Evolutionary conservation across 148 eudicot species (phyloP), one percentile per base, ranked within the genome.

Genomic region (Beta vulgaris): DNA sequence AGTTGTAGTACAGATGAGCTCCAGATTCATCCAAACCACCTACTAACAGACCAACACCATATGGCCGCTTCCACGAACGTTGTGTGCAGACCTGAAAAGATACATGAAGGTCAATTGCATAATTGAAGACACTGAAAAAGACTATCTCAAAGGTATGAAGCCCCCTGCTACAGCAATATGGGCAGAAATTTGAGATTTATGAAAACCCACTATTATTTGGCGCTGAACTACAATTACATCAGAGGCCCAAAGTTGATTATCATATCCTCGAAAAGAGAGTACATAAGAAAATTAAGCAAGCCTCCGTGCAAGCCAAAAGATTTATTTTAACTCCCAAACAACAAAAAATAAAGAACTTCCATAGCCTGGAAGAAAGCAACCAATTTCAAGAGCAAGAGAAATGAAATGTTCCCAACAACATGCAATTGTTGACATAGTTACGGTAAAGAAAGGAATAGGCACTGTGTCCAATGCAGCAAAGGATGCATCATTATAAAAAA

Each of bases 31-130:
- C 98, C 79, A 95, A 84, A 36, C 98, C 98, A 46, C 89, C 98
- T 26, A 95, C 96, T 76, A 95, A 88, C 42, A 95, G 78, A 57
- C 98, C 98, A 55, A 95, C 97, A 70, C 98, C 97, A 68, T 90
- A 95, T n/a, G 98, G 98, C 54, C 98, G 91, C 77, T 95, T 95
- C 98, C 98, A 95, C 31, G 98, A 92, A 39, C 96, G 93, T 74
- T 95, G 97, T 35, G 97, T 95, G 83, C 98, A 92, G 63, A 92
- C 98, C 98, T 95, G 84, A n/a, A 43, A 23, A 67, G 34, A 59
- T 16, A 73, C n/a, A 55, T 31, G 40, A 40, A 13, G 54, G 14
- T 37, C 63, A 66, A 25, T 61, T 21, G 44, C 73, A 29, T 23
- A 65, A 46, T 25, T 34, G 60, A 7, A 21, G 32, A 72, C 25